Percentiles rank a stretch among this genome's conserved stretches.
Conservation (phyloP, 2,329 filamentous ascomycete species). For the Stemphylium vesicarium region DNA sequence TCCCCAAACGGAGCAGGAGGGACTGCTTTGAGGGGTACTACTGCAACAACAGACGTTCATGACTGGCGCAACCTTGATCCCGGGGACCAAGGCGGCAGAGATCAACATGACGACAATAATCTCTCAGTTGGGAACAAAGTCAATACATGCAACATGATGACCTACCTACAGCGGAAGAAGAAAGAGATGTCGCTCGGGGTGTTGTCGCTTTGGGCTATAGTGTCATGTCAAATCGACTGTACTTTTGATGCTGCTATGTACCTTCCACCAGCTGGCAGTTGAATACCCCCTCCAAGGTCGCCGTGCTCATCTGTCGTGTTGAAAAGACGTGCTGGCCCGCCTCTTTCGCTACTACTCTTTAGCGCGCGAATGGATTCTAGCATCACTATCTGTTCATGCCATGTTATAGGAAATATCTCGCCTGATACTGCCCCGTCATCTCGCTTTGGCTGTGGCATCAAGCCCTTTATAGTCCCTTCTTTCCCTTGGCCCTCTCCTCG, state of each 20-base stretch:
- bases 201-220: constrained; percentile 25
- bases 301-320: constrained; percentile 10
- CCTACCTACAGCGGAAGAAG: not conserved
- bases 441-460: not conserved
- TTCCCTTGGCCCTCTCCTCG: constrained; percentile 51
- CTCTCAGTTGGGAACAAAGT: not conserved
- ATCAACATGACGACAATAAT: not conserved
- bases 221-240: constrained; percentile 16
- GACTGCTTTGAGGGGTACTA: too few relatives aligned
- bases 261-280: constrained; percentile 13
- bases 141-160: not conserved
- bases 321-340: constrained; percentile 11
- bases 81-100: too few relatives aligned
- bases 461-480: constrained; percentile 39
- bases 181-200: constrained; percentile 14
- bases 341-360: not conserved
- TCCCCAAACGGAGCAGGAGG: too few relatives aligned
- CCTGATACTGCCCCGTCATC: not conserved
- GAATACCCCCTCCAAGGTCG: constrained; percentile 9
- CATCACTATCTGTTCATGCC: not conserved
- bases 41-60: too few relatives aligned
- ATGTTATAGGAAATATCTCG: not conserved
- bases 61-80: too few relatives aligned
- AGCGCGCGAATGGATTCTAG: not conserved
- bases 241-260: constrained; percentile 17